A percentile compares a stretch with the other conserved stretches of the same genome.
Evolutionary conservation across 2,329 filamentous ascomycete species (phyloP).

Genomic region (Ceratocystis lukuohia): DNA sequence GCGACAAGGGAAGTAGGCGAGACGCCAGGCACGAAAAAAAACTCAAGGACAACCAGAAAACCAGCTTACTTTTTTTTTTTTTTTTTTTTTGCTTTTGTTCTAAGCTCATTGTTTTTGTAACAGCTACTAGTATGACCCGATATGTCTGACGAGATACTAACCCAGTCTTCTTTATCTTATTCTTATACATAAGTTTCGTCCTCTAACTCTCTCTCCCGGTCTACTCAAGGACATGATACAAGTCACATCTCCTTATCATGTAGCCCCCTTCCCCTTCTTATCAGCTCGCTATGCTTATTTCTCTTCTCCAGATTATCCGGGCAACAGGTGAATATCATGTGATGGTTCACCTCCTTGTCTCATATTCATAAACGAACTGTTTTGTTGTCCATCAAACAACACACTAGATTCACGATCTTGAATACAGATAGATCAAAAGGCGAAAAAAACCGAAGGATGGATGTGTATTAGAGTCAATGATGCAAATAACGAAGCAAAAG

Average conservation of each 20-base stretch:
- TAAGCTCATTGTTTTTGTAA: too few relatives aligned
- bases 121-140: too few relatives aligned
- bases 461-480: not conserved
- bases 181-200: not conserved
- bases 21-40: not conserved
- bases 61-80: too few relatives aligned
- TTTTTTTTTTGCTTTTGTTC: not conserved
- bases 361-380: not conserved
- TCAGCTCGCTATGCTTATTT: not conserved
- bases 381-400: not conserved
- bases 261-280: not conserved
- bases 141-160: too few relatives aligned
- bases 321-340: conserved; percentile 9
- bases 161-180: too few relatives aligned
- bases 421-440: too few relatives aligned
- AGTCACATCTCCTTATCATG: not conserved
- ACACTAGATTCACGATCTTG: not conserved
- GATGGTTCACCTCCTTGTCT: not conserved
- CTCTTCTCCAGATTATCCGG: conserved; percentile 4
- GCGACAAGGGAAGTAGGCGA: not conserved
- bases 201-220: not conserved
- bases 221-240: not conserved
- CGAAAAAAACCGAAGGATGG: not conserved
- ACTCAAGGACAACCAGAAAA: not conserved
- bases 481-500: not conserved